Evolutionary conservation across 2,329 filamentous ascomycete genomes (phyloP), one percentile per base, ranked within the genome.

Genomic region (Emydomyces testavorans): DNA sequence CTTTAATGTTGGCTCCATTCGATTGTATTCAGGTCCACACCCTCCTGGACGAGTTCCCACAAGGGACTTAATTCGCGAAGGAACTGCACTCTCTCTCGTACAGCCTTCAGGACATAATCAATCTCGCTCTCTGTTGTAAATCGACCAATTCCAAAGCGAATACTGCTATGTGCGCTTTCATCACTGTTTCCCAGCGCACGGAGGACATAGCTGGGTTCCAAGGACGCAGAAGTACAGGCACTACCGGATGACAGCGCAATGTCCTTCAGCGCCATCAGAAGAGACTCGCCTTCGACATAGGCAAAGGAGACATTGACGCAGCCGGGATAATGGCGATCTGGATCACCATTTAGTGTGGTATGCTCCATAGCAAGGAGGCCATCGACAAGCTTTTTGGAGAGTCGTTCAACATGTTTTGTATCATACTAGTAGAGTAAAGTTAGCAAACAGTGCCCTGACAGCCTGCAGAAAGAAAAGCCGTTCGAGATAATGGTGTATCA

Each of bases 231-330:
- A 1, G 92, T 98, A 70, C 92, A 98, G 4, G 92, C 92, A 61
- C 88, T 95, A 49, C 92, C 92, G 0, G 92, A 98, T 5, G 90
- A 96, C 29, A 98, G 73, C 0, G 92, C 92, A 66, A 98, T 95
- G 58, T 98, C 92, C 70, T 98, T 98, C 38, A 98, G 72, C 0
- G 92, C 92, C 92, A 98, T 98, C 54, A 98, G 76, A 1, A 98
- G 81, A 2, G 92, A 96, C 69, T 98, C 92, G 56, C 92, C 92
- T 69, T 98, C 92, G 3, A 98, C 88, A 60, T 98, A 98, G 28
- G 92, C 90, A 62, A 98, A 98, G 0, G 92, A 98, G 8, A 98
- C 85, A 65, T 98, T 98, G 52, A 98, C 90, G 59, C 92, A 98
- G 53, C 92, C 92, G 1, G 92, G 88, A 64, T 98, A 98, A 66